Evolutionary conservation across 1,284 basidiomycete species (phyloP).

Genomic region (Ceratobasidium sp.): DNA sequence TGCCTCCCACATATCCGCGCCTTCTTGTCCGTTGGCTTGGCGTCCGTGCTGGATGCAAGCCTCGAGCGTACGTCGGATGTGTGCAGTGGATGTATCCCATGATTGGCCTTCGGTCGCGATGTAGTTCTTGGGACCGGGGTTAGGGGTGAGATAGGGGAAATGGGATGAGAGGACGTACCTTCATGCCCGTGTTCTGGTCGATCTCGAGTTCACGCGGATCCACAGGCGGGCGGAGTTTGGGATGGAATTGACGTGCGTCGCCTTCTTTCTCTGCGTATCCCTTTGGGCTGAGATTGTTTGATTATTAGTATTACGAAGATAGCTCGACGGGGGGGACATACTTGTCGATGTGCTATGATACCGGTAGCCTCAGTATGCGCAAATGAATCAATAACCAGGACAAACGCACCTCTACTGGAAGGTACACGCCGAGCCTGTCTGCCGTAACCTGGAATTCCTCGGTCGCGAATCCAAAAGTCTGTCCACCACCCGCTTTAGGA

Average conservation of each 20-base stretch:
- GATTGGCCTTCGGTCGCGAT: conserved; percentile 70
- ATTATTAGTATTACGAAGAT: background rate
- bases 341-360: conserved; percentile 42
- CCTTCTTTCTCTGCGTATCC: conserved; percentile 80
- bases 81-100: conserved; percentile 84
- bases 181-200: conserved; percentile 85
- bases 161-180: conserved; percentile 57
- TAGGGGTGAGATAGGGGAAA: too few species aligned
- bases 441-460: conserved; percentile 84
- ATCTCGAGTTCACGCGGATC: conserved; percentile 78
- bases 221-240: conserved; percentile 80
- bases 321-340: background rate
- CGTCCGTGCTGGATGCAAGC: conserved; percentile 72
- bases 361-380: conserved; percentile 2
- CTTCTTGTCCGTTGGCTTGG: conserved; percentile 64
- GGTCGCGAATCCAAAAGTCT: conserved; percentile 77
- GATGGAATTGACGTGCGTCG: conserved; percentile 72
- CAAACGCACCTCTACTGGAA: conserved; percentile 62
- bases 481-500: background rate
- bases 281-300: conserved; percentile 53
- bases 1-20: conserved; percentile 76
- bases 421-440: conserved; percentile 84
- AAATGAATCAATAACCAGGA: background rate
- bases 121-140: conserved; percentile 58
- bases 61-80: conserved; percentile 73